Base-by-base conservation (phyloP, 768 basidiomycete genomes). In the Lentinula sp. region DNA sequence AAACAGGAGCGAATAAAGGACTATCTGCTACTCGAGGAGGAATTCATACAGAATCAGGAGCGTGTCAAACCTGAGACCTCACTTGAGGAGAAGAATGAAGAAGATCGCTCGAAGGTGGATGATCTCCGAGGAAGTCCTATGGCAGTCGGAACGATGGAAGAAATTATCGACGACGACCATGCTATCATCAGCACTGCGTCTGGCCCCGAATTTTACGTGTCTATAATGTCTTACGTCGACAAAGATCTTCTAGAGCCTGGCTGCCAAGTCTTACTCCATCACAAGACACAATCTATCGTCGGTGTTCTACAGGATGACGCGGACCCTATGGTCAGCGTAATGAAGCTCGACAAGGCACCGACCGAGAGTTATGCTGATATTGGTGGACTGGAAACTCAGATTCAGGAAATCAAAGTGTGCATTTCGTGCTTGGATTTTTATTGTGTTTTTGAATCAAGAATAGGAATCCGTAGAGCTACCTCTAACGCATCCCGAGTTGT, bases 1-100 rank as follows among this genome's bases (percentile, higher is more conserved):
- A 98, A 98, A 83, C 84, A 89, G 81, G 96, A 99, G 73, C 90
- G 97, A 63, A 97, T 98, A 76, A 97, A 99, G 76, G 97, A 99
- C 72, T 98, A 98, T 73, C 77, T 99, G 57, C 79, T 98, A 39
- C 81, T 99, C 64, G 97, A 98, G 77, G 92, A 96, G 70, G 94
- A 96, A 74, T 96, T 95, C 67, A 86, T 96, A 61, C 83, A 85
- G 74, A 96, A 95, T 68, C 94, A 96, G 73, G 94, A 95, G 71
- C 85, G 90, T 7, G 78, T 95, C 65, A 93, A 93, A 73, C 94
- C 93, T 0, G 89, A 93, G 70, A 81, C 88, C 0, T 88, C 89
- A 20, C 81, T 90, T 41, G 95, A 98, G 73, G 95, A 97, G 77
- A 93, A 94, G 81, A 92, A 94, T 63, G 94, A 95, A 71, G 95